Evolutionary conservation across 2,329 filamentous ascomycete genomes (phyloP), one percentile per base, ranked within the genome.

Genomic region (Aspergillus ochraceus): DNA sequence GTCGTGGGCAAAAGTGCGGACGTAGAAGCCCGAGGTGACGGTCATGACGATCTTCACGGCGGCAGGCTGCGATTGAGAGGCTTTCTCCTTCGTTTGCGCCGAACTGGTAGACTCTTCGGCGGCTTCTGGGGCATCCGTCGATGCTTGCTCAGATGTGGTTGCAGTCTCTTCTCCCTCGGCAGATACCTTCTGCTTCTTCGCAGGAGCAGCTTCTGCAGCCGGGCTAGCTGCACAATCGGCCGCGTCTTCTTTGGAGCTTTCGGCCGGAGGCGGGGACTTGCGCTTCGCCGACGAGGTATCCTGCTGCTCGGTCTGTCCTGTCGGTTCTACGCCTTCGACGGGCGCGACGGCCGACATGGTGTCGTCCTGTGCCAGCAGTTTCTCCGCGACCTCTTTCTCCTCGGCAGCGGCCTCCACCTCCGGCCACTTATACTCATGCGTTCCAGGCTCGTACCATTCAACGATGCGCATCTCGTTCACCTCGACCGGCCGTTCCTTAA

Each of bases 1-100:
- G 70, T 99, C 95, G 73, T 98, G 92, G 68, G 92, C 93, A 67
- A 99, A 87, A 59, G 90, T 96, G 63, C 95, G 90, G 14, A 99
- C 93, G 75, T 99, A 99, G 81, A 97, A 99, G 45, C 95, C 95
- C 0, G 92, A 96, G 2, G 92, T 92, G 54, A 97, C 94, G 0
- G 91, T 96, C 86, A 99, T 92, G 59, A 90, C 88, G 60, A 99
- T 86, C 71, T 86, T 89, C 52, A 86, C 90, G 0, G 94, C 95
- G 1, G 94, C 87, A 1, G 92, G 70, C 39, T 69, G 71, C 12
- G 65, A 60, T 32, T 52, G 56, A 17, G 65, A 59, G 14, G 49
- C 2, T 11, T 51, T 45, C 12, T 32, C 42, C 9, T 59, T 51
- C 22, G 45, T 26, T 45, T 24, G 14, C 2, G 49, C 47, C 9